Conservation (phyloP, 257 asterid species). For the Solanum gandarillasii region DNA sequence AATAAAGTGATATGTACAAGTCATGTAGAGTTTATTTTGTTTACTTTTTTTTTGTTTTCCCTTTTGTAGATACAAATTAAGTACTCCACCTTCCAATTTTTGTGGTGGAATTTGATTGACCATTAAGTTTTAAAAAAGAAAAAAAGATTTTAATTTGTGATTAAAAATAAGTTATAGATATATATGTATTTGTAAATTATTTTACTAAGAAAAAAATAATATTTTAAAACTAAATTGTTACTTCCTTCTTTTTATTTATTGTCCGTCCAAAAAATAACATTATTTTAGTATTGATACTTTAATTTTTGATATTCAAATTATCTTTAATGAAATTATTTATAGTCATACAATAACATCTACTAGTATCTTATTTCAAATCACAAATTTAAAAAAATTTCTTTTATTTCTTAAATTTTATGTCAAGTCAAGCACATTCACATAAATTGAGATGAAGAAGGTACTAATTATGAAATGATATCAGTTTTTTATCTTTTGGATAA, state of each 20-base stretch:
- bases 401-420: not conserved
- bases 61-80: not conserved
- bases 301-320: not conserved
- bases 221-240: not conserved
- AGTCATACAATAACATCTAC: not conserved
- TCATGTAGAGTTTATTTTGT: not conserved
- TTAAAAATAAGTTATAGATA: not conserved
- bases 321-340: not conserved
- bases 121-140: not conserved
- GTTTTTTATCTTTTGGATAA: not conserved
- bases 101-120: not conserved
- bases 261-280: not conserved
- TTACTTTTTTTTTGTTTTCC: too few species aligned
- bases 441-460: not conserved
- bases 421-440: not conserved
- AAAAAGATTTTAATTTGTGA: not conserved
- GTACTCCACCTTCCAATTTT: not conserved
- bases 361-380: not conserved
- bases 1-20: not conserved
- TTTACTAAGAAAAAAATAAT: not conserved
- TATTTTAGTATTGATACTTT: not conserved
- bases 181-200: not conserved
- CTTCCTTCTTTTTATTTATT: not conserved
- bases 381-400: not conserved
- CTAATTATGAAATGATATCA: not conserved